Percentiles rank a stretch among this genome's conserved stretches.
phyloP scores from a whole-genome alignment of 495 filamentous ascomycete genomes.

The Darksidea phi region DNA sequence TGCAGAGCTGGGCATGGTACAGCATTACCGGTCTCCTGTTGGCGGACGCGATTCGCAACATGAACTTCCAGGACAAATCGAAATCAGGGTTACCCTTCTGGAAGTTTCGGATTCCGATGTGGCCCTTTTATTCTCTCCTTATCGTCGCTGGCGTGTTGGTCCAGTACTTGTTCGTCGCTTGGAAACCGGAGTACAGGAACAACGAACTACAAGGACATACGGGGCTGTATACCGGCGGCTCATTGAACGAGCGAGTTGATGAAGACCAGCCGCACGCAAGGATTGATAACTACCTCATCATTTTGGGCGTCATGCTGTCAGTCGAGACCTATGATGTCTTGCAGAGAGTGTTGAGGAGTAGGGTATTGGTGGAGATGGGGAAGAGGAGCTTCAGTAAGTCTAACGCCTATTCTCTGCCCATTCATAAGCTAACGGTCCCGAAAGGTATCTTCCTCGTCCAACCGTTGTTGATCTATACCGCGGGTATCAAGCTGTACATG shows the following conservation, averaged over 20 bases:
- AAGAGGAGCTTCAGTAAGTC: conserved; percentile 41
- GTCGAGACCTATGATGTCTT: conserved; percentile 40
- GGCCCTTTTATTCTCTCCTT: conserved; percentile 32
- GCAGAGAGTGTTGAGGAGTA: conserved; percentile 35
- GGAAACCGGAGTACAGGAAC: conserved; percentile 35
- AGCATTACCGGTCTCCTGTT: conserved; percentile 41
- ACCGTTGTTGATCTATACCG: conserved; percentile 39
- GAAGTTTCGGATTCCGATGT: conserved; percentile 25
- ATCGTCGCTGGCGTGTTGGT: conserved; percentile 38
- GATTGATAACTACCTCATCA: conserved; percentile 43
- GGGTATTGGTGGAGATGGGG: conserved; percentile 34
- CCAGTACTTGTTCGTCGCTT: conserved; percentile 43
- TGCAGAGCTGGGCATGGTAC: conserved; percentile 46
- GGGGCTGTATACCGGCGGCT: conserved; percentile 38
- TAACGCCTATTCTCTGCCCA: neutral
- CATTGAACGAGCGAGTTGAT: conserved; percentile 33
- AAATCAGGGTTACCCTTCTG: conserved; percentile 22
- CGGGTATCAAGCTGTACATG: conserved; percentile 39
- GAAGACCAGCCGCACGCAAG: conserved; percentile 36
- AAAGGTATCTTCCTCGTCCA: conserved; percentile 40
- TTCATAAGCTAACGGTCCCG: neutral
- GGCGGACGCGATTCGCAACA: conserved; percentile 43
- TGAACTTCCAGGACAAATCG: conserved; percentile 39
- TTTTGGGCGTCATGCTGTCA: conserved; percentile 40
- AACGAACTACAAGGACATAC: conserved; percentile 42